Evolutionary conservation across 129 eudicot species (phyloP).

Genomic region (Kitagawia praeruptora): DNA sequence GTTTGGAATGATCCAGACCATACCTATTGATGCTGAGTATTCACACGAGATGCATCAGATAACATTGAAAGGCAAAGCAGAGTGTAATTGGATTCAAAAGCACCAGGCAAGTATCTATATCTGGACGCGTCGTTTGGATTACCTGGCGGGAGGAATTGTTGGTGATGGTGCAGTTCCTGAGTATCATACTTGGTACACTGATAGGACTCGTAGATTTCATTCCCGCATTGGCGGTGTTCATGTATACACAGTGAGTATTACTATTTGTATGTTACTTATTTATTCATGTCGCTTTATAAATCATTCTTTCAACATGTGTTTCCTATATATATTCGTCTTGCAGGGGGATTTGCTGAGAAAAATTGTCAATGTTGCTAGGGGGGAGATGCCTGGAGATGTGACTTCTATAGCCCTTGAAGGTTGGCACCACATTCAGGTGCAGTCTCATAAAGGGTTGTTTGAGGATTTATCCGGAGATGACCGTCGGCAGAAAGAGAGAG

Average conservation of each 20-base stretch:
- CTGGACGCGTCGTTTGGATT: not conserved
- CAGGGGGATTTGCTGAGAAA: slow-evolving; percentile 1
- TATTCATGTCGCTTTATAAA: not conserved
- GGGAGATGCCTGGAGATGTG: slow-evolving; percentile 4
- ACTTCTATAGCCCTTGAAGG: slow-evolving; percentile 2
- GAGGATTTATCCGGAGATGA: not conserved
- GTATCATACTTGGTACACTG: slow-evolving; percentile 6
- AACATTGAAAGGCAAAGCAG: slow-evolving; percentile 8
- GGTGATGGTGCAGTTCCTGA: slow-evolving; percentile 7
- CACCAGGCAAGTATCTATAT: not conserved
- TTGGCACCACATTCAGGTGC: slow-evolving; percentile 8
- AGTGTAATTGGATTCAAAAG: slow-evolving; percentile 2
- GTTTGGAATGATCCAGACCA: slow-evolving; percentile 7
- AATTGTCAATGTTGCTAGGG: not conserved
- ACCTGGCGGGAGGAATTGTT: not conserved
- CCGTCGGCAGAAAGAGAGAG: not conserved
- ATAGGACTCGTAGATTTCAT: slow-evolving; percentile 4
- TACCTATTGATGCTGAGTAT: not conserved
- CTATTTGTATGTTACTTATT: not conserved
- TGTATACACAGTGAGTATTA: slow-evolving; percentile 6
- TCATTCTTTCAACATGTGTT: not conserved
- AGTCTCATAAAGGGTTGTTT: not conserved
- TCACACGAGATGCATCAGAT: slow-evolving; percentile 4
- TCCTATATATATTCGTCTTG: not conserved
- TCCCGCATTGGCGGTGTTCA: slow-evolving; percentile 7